These are phyloP conservation scores for Brassica incana DNA, from an alignment of 345 rosid genomes.

Conservation along the genomic window DNA sequence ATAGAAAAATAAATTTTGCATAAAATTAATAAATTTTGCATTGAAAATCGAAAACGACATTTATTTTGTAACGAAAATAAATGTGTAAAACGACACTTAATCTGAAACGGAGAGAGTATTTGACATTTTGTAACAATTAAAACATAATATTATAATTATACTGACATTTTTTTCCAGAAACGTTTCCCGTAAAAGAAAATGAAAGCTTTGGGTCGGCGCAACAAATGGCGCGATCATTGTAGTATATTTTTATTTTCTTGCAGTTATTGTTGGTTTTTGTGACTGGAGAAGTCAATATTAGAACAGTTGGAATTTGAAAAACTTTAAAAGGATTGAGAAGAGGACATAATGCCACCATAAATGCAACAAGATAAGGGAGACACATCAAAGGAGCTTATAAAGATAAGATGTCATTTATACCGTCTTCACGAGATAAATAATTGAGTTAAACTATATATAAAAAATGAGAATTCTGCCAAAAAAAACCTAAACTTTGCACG, in stretches of 20 bases:
- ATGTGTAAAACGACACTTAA: too few relatives aligned
- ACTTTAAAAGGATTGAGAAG: constrained; percentile 15
- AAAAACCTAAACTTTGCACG: too few relatives aligned
- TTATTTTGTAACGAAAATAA: too few relatives aligned
- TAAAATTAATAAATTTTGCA: too few relatives aligned
- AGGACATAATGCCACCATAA: constrained; percentile 25
- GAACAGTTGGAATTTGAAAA: constrained; percentile 28
- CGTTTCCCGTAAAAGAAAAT: constrained; percentile 3
- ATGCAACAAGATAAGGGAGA: constrained; percentile 25
- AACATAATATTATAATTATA: too few relatives aligned
- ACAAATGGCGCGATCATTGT: constrained; percentile 31
- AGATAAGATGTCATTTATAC: background rate
- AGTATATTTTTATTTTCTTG: constrained; percentile 8
- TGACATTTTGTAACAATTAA: background rate
- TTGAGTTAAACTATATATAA: too few relatives aligned
- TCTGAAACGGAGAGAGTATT: background rate
- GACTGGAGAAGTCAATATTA: constrained; percentile 26
- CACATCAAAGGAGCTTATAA: background rate
- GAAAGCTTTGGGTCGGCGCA: constrained; percentile 27
- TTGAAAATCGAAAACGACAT: too few relatives aligned
- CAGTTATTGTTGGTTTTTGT: background rate
- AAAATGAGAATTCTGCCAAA: background rate
- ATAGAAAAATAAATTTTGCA: too few relatives aligned
- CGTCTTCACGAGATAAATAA: too few relatives aligned
- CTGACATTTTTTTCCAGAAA: background rate